A percentile compares a stretch with the other conserved stretches of the same genome.
Evolutionary conservation across 768 basidiomycete genomes (phyloP).

Genomic region (Terana coerulea): DNA sequence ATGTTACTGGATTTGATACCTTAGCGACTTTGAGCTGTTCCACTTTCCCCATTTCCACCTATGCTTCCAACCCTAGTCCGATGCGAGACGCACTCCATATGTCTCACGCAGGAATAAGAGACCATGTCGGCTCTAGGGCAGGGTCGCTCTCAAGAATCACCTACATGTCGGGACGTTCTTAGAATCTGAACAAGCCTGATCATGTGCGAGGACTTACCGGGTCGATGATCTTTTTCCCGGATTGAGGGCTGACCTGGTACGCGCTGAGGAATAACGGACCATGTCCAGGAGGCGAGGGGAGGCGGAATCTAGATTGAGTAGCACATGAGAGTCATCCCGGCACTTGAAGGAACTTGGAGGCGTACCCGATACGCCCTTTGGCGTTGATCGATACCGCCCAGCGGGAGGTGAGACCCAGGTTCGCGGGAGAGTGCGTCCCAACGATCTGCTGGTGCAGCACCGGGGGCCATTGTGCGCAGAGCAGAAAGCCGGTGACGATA

Average conservation of each 20-base stretch:
- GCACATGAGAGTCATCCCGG: neutral
- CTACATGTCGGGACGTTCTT: neutral
- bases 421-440: constrained; percentile 11
- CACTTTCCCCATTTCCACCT: too few species aligned
- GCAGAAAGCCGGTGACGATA: neutral
- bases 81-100: too few species aligned
- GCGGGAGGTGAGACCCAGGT: constrained; percentile 10
- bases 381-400: constrained; percentile 6
- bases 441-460: neutral
- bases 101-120: neutral
- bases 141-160: neutral
- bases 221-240: neutral
- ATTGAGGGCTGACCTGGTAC: neutral
- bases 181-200: neutral
- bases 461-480: constrained; percentile 8
- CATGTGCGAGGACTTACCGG: neutral
- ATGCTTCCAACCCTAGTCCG: too few species aligned
- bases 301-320: neutral
- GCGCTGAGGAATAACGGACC: neutral
- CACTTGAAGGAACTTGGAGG: neutral
- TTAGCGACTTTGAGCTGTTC: too few species aligned
- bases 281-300: neutral
- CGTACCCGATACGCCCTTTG: constrained; percentile 2
- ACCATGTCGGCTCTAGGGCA: neutral
- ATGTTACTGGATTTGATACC: too few species aligned